Conservation (phyloP, 345 rosid species). For the Arabidopsis suecica region DNA sequence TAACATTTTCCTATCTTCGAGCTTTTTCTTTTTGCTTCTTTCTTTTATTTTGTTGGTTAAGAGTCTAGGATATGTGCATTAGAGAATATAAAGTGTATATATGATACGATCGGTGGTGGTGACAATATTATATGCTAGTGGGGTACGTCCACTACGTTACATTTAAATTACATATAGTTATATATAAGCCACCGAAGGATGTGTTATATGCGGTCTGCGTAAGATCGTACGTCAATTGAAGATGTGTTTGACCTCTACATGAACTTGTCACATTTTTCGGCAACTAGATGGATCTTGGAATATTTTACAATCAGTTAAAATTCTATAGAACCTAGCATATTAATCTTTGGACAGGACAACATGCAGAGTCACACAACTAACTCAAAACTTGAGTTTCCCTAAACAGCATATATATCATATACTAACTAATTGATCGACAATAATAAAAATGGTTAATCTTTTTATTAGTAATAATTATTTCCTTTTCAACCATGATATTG, state of each 20-base stretch:
- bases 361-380: not conserved
- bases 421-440: not conserved
- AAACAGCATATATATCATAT: not conserved
- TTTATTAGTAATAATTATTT: not conserved
- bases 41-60: slow-evolving; percentile 20
- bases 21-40: not conserved
- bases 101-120: slow-evolving; percentile 52
- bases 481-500: not conserved
- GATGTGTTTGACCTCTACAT: slow-evolving; percentile 37
- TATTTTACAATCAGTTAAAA: not conserved
- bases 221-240: slow-evolving; percentile 46
- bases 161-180: slow-evolving; percentile 43
- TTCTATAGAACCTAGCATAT: not conserved
- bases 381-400: not conserved
- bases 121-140: slow-evolving; percentile 61
- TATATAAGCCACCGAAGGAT: slow-evolving; percentile 37
- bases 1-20: slow-evolving; percentile 36
- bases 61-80: slow-evolving; percentile 35
- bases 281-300: not conserved
- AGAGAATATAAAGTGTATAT: slow-evolving; percentile 52
- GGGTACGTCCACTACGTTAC: slow-evolving; percentile 65
- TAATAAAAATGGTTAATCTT: not conserved
- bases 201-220: slow-evolving; percentile 48
- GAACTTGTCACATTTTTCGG: slow-evolving; percentile 25
- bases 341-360: not conserved